Conservation (phyloP, 1,139 yeast species). For the Nakaseomyces kungkrabaensis region DNA sequence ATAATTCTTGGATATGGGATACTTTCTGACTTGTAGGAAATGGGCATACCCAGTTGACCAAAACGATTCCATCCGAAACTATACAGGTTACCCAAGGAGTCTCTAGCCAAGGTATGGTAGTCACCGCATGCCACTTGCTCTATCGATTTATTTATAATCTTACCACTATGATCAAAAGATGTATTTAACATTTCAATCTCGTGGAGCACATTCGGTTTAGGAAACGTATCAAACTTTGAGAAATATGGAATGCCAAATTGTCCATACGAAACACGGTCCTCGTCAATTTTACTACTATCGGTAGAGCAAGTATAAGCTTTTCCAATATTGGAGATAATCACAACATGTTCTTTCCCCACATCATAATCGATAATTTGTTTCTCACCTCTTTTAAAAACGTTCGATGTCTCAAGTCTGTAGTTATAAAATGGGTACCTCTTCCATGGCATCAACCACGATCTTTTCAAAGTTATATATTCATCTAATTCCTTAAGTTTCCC, state of each 20-base stretch:
- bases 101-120: slow-evolving; percentile 60
- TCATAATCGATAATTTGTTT: slow-evolving; percentile 39
- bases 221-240: slow-evolving; percentile 47
- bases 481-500: slow-evolving; percentile 13
- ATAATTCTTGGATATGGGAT: slow-evolving; percentile 60
- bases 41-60: slow-evolving; percentile 78
- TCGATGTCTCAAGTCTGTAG: slow-evolving; percentile 17
- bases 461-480: slow-evolving; percentile 7
- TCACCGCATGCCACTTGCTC: slow-evolving; percentile 61
- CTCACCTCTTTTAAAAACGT: slow-evolving; percentile 33
- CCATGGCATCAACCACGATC: slow-evolving; percentile 23
- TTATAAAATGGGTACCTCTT: slow-evolving; percentile 15
- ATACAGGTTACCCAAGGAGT: slow-evolving; percentile 54
- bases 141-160: slow-evolving; percentile 38
- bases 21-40: slow-evolving; percentile 52
- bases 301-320: slow-evolving; percentile 57
- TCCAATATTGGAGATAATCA: slow-evolving; percentile 53
- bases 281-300: slow-evolving; percentile 26
- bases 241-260: slow-evolving; percentile 73
- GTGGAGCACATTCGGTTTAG: slow-evolving; percentile 16
- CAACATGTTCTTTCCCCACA: slow-evolving; percentile 59
- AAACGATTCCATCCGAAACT: slow-evolving; percentile 75
- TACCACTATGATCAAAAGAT: slow-evolving; percentile 16
- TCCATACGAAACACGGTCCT: slow-evolving; percentile 43
- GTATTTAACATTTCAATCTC: slow-evolving; percentile 25